Base-by-base conservation (phyloP, 371 early-diverging fungal genomes). In the Rhizopus stolonifer region DNA sequence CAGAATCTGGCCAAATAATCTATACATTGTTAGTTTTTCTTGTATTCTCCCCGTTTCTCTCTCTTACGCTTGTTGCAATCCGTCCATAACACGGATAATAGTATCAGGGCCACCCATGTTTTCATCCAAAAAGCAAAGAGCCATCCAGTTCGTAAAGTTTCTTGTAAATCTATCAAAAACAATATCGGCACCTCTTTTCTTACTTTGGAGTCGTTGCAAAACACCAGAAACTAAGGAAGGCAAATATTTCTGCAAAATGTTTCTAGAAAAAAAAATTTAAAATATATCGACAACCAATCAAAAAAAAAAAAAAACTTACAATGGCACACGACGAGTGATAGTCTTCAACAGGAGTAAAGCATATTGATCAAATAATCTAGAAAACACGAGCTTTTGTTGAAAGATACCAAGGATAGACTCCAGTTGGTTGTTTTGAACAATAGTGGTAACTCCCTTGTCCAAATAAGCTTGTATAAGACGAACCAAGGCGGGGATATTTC, bases 401-500 rank as follows among this genome's bases (percentile, higher is more conserved):
- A 89, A 95, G 13, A 98, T 87, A 54, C 99, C 99, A 31, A 99
- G 83, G 32, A 97, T 82, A 10, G 92, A 83, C 42, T 83, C 82
- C 47, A 99, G 61, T 47, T 89, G 84, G 44, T 84, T 83, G 26
- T 74, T 69, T 15, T 74, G 70, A 26, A 85, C 72, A 42, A 83
- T 77, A 1, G 80, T 67, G 46, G 86, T 79, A 11, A 88, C 74
- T 19, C 89, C 92, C 49, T 87, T 84, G 34, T 74, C 67, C 60
- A 99, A 61, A 66, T 91, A 96, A 22, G 92, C 84, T 62, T 90
- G 87, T 39, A 98, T 64, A 38, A 97, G 74, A 24, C 87, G 83
- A 22, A 93, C 93, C 6, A 99, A 77, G 0, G 97, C 98, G 44
- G 98, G 98, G 21, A 95, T 84, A 64, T 96, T 98, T 80, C 90